Conservation (phyloP, 2,329 filamentous ascomycete species). For the Leptosphaerulina australis region DNA sequence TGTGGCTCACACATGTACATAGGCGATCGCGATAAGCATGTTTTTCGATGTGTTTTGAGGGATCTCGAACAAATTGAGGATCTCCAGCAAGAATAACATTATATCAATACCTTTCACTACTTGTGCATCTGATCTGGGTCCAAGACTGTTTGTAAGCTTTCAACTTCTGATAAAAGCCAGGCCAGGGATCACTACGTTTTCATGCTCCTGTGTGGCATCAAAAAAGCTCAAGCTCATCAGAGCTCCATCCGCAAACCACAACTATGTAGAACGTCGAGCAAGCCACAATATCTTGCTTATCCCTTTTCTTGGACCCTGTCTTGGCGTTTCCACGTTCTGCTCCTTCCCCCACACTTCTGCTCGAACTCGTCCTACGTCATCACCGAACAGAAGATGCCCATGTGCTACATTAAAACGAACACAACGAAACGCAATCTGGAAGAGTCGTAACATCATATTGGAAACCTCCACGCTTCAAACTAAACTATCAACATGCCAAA, state of each 20-base stretch:
- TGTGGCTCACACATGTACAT: slow-evolving; percentile 2
- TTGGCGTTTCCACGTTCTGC: not conserved
- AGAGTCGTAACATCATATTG: not conserved
- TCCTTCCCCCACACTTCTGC: not conserved
- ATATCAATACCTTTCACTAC: not conserved
- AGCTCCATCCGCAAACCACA: not conserved
- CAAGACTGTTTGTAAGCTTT: no score
- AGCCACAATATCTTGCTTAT: slow-evolving; percentile 7
- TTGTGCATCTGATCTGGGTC: no score
- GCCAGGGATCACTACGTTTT: no score
- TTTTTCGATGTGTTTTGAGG: not conserved
- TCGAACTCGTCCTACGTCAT: slow-evolving; percentile 5
- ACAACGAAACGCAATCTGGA: no score
- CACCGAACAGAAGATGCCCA: not conserved
- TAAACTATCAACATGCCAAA: slow-evolving; percentile 35
- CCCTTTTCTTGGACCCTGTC: not conserved
- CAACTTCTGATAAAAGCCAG: no score
- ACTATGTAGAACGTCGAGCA: not conserved
- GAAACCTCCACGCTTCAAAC: not conserved
- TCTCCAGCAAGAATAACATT: slow-evolving; percentile 2
- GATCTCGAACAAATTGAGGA: not conserved
- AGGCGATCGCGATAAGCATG: not conserved
- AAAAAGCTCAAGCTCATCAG: not conserved
- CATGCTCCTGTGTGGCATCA: not conserved
- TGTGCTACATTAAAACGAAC: not conserved